phyloP scores from a whole-genome alignment of 2,329 filamentous ascomycete species.

The Lasiodiplodia hormozganensis region DNA sequence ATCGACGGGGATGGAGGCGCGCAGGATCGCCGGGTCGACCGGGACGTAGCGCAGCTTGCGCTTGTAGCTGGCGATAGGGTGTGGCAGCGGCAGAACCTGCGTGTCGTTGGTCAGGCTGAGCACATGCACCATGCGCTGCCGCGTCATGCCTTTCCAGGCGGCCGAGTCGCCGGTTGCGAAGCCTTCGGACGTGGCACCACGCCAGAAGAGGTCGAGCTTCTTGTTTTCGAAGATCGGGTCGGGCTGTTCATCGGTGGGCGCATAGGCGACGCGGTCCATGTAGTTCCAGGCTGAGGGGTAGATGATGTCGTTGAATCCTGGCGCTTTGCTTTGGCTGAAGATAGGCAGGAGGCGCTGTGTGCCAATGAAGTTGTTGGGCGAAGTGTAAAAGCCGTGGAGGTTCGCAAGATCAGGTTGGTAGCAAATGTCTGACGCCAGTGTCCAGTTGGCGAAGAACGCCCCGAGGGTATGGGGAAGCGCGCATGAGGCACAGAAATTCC shows the following conservation, averaged over 20 bases:
- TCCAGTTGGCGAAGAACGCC: conserved; percentile 72
- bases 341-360: conserved; percentile 73
- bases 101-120: conserved; percentile 42
- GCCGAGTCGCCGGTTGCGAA: conserved; percentile 43
- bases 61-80: conserved; percentile 59
- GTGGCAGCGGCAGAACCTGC: conserved; percentile 42
- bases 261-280: conserved; percentile 62
- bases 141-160: conserved; percentile 71
- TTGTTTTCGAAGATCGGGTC: conserved; percentile 68
- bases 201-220: conserved; percentile 73
- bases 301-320: conserved; percentile 77
- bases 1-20: conserved; percentile 61
- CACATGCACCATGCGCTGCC: conserved; percentile 75
- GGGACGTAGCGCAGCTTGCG: conserved; percentile 65
- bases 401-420: conserved; percentile 77
- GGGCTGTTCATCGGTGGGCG: conserved; percentile 58
- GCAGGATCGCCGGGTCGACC: conserved; percentile 61
- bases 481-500: conserved; percentile 70
- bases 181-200: conserved; percentile 69
- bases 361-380: conserved; percentile 66
- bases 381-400: conserved; percentile 76
- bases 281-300: conserved; percentile 72
- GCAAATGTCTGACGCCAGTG: conserved; percentile 70
- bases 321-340: conserved; percentile 76
- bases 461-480: conserved; percentile 68